Evolutionary conservation across 495 filamentous ascomycete genomes (phyloP), one percentile per base, ranked within the genome.

Genomic region (Aspergillus mulundensis): DNA sequence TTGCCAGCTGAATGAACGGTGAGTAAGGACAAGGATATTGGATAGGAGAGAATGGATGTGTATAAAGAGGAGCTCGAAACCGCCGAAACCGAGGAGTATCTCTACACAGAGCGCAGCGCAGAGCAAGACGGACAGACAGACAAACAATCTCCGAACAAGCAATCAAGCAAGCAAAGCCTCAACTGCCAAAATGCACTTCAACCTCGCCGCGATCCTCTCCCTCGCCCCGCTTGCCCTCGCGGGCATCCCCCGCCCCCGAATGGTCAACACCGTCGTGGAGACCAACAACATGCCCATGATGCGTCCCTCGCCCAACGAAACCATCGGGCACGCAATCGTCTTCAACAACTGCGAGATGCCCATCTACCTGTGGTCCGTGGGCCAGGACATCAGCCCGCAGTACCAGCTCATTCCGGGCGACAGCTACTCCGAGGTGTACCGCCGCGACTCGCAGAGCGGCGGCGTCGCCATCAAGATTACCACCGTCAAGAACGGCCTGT

Each of bases 381-480:
- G 75, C 41, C 56, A 63, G 4, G 42, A 54, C 7, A 59, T 79
- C 47, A 61, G 60, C 0, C 66, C 72, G 20, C 63, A 64, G 43
- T 60, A 58, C 19, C 60, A 73, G 6, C 1, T 73, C 12, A 28
- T 34, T 3, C 65, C 66, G 4, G 53, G 47, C 32, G 21, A 54
- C 7, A 42, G 38, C 18, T 80, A 78, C 64, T 57, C 19, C 20
- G 79, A 83, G 59, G 34, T 53, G 2, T 83, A 71, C 64, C 68
- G 63, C 51, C 63, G 66, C n/a, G 80, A 83, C 59, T 23, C 61
- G 2, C 46, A 62, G 1, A 74, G 71, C 24, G 82, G 82, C 46
- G 83, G 83, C 45, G 73, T 79, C 44, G 75, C 80, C 0, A 61
- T 86, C 59, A 86, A 86, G 59, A 66, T 85, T 53, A 82, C 78